Evolutionary conservation across 176 grass and related monocot species (phyloP), one percentile per base, ranked within the genome.

Genomic region (Coix lacrymajobi): DNA sequence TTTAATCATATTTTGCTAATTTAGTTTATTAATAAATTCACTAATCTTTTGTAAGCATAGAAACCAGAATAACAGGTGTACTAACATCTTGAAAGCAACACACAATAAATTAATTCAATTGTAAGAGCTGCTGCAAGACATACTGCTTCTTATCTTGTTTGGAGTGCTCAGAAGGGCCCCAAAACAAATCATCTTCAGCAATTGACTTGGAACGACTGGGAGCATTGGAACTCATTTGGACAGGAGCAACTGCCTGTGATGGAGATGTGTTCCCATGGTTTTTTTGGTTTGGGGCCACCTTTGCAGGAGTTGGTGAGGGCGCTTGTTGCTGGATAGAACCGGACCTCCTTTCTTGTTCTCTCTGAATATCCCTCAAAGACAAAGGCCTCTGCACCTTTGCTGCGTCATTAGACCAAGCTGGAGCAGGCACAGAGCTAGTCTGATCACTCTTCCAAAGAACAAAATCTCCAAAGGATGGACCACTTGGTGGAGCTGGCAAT

Each of bases 181-280:
- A 99, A 77, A 99, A 99, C 62, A 99, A 84, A 89, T 99, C 97
- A 81, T 99, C 97, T 80, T 99, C 97, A 49, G 79, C 80, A 82
- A 45, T 94, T 68, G 91, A 87, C 81, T 94, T 99, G 17, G 87
- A 77, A 52, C 80, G 85, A 84, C 71, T 78, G 32, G 91, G 84
- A 83, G 87, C 46, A 83, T 79, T 88, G 73, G 87, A 72, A 85
- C 52, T 84, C 17, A 77, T 90, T 71, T 96, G 89, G 56, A 83
- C 85, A 54, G 87, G 89, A 62, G 87, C 83, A 76, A 69, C 80
- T 76, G 79, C 51, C 79, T 96, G 93, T 72, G 93, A 99, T 56
- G 93, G 93, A 86, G 91, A 92, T 43, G 90, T n/a, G n/a, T 79
- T 90, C 36, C 78, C 89, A 49, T 88, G 83, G 81, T 80, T 92